Evolutionary conservation across 1,284 basidiomycete genomes (phyloP).

Genomic region (Peniophora sp.): DNA sequence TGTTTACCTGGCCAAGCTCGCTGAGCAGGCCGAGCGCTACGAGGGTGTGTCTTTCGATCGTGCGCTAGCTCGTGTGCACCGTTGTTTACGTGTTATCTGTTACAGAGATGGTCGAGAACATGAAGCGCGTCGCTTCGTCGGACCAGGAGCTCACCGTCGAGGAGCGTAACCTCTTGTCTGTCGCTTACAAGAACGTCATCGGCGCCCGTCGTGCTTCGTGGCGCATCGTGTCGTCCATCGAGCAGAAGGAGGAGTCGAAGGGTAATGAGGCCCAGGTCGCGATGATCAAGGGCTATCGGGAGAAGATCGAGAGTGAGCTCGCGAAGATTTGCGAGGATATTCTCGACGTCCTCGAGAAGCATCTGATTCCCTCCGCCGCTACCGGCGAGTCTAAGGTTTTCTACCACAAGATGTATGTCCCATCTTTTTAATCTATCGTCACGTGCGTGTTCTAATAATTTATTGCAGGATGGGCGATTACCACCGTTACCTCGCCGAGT

Average conservation of each 20-base stretch:
- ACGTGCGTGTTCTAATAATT: conserved; percentile 2
- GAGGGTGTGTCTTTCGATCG: conserved; percentile 61
- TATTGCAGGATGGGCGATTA: conserved; percentile 97
- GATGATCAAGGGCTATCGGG: conserved; percentile 99
- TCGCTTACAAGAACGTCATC: conserved; percentile 99
- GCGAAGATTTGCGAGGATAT: conserved; percentile 99
- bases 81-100: conserved; percentile 11
- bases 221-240: conserved; percentile 98
- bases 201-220: conserved; percentile 98
- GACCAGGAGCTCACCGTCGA: conserved; percentile 99
- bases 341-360: conserved; percentile 96
- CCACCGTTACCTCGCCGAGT: conserved; percentile 99
- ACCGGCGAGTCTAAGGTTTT: conserved; percentile 99
- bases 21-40: conserved; percentile 97
- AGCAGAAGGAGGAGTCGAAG: conserved; percentile 99
- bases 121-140: conserved; percentile 95
- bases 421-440: conserved; percentile 4
- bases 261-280: conserved; percentile 96
- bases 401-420: conserved; percentile 98
- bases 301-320: conserved; percentile 97
- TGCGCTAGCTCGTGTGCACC: conserved; percentile 6
- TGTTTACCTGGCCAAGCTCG: conserved; percentile 99
- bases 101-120: conserved; percentile 97
- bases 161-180: conserved; percentile 97
- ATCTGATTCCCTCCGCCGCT: conserved; percentile 97